phyloP scores from a whole-genome alignment of 768 basidiomycete genomes.

The Rhizopogon roseolus region DNA sequence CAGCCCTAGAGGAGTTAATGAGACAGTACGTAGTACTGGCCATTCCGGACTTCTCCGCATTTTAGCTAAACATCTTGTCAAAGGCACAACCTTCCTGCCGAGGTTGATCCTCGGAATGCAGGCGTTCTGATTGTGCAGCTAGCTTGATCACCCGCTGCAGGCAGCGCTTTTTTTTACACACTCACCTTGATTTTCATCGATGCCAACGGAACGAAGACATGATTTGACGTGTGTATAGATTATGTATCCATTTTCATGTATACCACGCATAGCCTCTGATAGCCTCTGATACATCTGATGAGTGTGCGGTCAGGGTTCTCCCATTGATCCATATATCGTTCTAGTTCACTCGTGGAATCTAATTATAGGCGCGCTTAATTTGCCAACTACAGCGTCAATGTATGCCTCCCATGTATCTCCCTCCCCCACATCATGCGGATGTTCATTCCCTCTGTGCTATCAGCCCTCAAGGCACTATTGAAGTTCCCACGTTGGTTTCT shows the following conservation, averaged over 20 bases:
- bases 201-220: too few species aligned
- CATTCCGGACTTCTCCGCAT: not conserved
- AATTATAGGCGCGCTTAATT: too few species aligned
- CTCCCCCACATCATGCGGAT: not conserved
- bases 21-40: conserved; percentile 44
- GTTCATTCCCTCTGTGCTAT: not conserved
- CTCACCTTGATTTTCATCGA: not conserved
- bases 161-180: too few species aligned
- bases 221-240: not conserved
- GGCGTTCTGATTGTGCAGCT: conserved; percentile 73
- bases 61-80: not conserved
- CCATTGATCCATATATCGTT: too few species aligned
- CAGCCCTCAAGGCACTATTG: not conserved
- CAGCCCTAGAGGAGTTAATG: conserved; percentile 82
- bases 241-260: not conserved
- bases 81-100: conserved; percentile 65
- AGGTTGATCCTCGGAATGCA: conserved; percentile 70
- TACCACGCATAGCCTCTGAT: not conserved
- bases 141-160: not conserved
- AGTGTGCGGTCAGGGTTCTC: not conserved
- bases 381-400: too few species aligned
- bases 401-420: too few species aligned
- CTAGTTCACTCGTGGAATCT: too few species aligned
- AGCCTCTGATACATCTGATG: not conserved
- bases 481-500: not conserved